Conservation (phyloP, 768 basidiomycete genomes). For the Lactarius pseudohatsudake region DNA sequence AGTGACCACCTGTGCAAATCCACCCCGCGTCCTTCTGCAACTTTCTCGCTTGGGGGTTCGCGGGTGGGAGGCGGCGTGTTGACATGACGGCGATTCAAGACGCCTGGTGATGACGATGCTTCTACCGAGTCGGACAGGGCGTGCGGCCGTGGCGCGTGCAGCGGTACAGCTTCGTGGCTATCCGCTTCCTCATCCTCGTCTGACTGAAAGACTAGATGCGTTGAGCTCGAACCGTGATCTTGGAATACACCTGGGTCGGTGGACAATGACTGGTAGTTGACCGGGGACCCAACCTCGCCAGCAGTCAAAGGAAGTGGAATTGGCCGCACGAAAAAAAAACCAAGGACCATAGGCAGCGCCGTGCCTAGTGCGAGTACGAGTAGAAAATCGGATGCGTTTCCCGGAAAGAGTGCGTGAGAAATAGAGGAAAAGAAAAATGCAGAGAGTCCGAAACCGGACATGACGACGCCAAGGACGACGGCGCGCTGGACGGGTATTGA, state of each 20-base stretch:
- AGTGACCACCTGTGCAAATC: conserved; percentile 58
- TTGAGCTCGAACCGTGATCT: conserved; percentile 19
- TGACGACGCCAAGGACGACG: conserved; percentile 45
- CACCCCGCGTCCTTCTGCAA: conserved; percentile 34
- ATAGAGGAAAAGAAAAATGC: conserved; percentile 87
- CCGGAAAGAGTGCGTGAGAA: conserved; percentile 69
- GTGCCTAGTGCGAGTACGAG: conserved; percentile 77
- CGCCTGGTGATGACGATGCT: conserved; percentile 10
- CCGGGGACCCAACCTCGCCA: conserved; percentile 31
- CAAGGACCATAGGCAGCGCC: conserved; percentile 75
- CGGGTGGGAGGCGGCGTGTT: background rate
- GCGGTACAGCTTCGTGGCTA: background rate
- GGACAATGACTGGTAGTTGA: conserved; percentile 28
- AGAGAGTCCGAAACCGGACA: conserved; percentile 53
- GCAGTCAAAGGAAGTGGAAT: conserved; percentile 51
- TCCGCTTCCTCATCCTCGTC: conserved; percentile 17
- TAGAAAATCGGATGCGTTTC: conserved; percentile 76
- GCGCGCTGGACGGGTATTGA: conserved; percentile 53
- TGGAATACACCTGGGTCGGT: conserved; percentile 22
- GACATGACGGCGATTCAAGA: background rate
- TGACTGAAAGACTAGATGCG: conserved; percentile 16
- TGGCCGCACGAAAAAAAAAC: conserved; percentile 67
- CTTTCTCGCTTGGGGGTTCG: conserved; percentile 12
- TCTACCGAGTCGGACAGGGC: conserved; percentile 15
- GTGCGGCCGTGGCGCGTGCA: conserved; percentile 2